Evolutionary conservation across 2,329 filamentous ascomycete genomes (phyloP), one percentile per base, ranked within the genome.

Genomic region (Rhexocercosporidium sp.): DNA sequence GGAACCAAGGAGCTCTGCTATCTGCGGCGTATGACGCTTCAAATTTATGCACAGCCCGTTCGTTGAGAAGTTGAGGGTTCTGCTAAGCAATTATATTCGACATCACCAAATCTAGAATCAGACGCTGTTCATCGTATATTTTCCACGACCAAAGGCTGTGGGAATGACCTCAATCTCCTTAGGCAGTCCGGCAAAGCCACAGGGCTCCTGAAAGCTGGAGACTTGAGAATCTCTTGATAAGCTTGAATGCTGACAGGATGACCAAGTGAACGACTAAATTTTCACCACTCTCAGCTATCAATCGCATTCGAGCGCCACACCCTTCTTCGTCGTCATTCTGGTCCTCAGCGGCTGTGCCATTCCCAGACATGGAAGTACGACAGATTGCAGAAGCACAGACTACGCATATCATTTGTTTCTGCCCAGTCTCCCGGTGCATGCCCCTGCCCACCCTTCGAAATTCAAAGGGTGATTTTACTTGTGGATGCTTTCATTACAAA

Each of bases 1-100:
- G 39, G 46, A 34, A 37, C 22, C 18, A 25, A 31, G 29, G 39
- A 46, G 31, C 56, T 37, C 37, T 27, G 31, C 25, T 7, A 53
- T 64, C 62, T 54, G 63, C 56, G 63, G 53, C 46, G 63, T 56
- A 60, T 65, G 56, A 65, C 37, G 57, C 63, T 54, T 47, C 56
- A 49, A 31, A 56, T 47, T n/a, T 20, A 61, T n/a, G n/a, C 60
- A 37, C 27, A 47, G 44, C 44, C 27, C 46, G 51, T 29, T 12
- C 54, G 22, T 51, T 27, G 57, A 20, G 44, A 27, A 14, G 44
- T 16, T 31, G 59, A 37, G 22, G n/a, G 7, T n/a, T 16, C 37
- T 3, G 49, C 25, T 11, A 39, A 14, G 34, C 7, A 7, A 39
- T 39, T 7, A 39, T 39, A 7, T 9, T n/a, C n/a, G 1, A 27